phyloP scores from a whole-genome alignment of 202 grass and related monocot species.

The Musa balbisiana region DNA sequence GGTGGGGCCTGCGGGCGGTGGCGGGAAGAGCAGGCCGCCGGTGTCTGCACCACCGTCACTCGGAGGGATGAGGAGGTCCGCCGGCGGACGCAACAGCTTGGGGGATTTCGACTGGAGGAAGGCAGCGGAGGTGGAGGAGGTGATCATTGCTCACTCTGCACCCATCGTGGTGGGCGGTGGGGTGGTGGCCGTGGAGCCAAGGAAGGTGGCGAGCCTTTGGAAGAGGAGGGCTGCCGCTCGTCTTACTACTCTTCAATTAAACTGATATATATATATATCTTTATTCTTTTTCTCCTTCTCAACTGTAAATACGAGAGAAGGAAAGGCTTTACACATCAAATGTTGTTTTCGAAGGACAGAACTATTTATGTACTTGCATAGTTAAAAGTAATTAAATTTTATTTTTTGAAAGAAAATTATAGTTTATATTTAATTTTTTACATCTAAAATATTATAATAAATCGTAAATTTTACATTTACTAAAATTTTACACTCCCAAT shows the following conservation, averaged over 20 bases:
- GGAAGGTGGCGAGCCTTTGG: constrained; percentile 87
- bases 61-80: background rate
- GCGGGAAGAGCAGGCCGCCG: background rate
- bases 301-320: too few relatives aligned
- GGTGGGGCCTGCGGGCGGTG: constrained; percentile 12
- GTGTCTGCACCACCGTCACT: background rate
- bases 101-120: constrained; percentile 69
- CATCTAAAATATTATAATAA: too few relatives aligned
- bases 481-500: too few relatives aligned
- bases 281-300: too few relatives aligned
- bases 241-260: constrained; percentile 38
- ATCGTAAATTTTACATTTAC: too few relatives aligned
- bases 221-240: constrained; percentile 54
- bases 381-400: too few relatives aligned
- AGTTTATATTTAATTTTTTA: too few relatives aligned
- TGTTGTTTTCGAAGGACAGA: too few relatives aligned
- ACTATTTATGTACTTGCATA: too few relatives aligned
- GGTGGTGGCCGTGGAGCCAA: constrained; percentile 33
- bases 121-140: constrained; percentile 27
- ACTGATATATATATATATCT: constrained; percentile 1
- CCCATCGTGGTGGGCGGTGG: constrained; percentile 56
- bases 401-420: too few relatives aligned
- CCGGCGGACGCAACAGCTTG: constrained; percentile 20
- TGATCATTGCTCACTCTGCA: constrained; percentile 47
- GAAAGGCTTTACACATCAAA: too few relatives aligned